A percentile compares a stretch with the other conserved stretches of the same genome.
These are phyloP conservation scores for Pseudomicrostroma phylloplanum DNA, from an alignment of 1,284 basidiomycete species.

Conservation along the genomic window DNA sequence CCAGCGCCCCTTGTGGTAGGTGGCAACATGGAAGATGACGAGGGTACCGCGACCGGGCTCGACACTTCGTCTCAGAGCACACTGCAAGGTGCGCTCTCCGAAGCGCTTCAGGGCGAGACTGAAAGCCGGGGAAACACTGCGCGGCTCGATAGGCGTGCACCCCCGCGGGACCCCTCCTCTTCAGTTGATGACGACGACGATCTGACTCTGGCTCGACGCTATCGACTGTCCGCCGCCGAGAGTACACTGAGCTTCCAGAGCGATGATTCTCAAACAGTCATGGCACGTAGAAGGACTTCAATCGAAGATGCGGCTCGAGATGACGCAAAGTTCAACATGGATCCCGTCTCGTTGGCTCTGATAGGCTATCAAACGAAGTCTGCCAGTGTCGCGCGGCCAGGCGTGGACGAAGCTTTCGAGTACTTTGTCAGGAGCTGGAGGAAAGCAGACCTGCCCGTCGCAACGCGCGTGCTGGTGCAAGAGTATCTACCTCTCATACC, in stretches of 20 bases:
- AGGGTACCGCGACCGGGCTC: not conserved
- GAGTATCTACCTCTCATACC: slow-evolving; percentile 29
- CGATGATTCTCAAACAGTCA: slow-evolving; percentile 14
- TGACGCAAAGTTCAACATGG: slow-evolving; percentile 32
- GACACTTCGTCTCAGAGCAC: not conserved
- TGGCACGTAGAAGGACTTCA: not conserved
- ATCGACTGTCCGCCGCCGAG: not conserved
- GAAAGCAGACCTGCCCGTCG: slow-evolving; percentile 28
- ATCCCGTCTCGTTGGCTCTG: slow-evolving; percentile 31
- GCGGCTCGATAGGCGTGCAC: too few species aligned
- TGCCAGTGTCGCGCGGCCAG: slow-evolving; percentile 11
- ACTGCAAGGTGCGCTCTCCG: slow-evolving; percentile 5
- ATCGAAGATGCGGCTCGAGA: slow-evolving; percentile 4
- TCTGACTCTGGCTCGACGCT: too few species aligned
- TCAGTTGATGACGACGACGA: too few species aligned
- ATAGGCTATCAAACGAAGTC: slow-evolving; percentile 24
- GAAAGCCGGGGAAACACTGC: too few species aligned
- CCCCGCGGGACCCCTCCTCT: too few species aligned
- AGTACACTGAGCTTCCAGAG: slow-evolving; percentile 7
- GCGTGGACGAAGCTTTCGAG: slow-evolving; percentile 29
- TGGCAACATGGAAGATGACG: not conserved
- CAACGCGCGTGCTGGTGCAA: slow-evolving; percentile 29
- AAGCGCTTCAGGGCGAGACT: not conserved
- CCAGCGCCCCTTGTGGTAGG: not conserved
- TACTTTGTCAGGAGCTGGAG: slow-evolving; percentile 35